Evolutionary conservation across 208 protist species (phyloP).

Genomic region (Crithidia expoeki): DNA sequence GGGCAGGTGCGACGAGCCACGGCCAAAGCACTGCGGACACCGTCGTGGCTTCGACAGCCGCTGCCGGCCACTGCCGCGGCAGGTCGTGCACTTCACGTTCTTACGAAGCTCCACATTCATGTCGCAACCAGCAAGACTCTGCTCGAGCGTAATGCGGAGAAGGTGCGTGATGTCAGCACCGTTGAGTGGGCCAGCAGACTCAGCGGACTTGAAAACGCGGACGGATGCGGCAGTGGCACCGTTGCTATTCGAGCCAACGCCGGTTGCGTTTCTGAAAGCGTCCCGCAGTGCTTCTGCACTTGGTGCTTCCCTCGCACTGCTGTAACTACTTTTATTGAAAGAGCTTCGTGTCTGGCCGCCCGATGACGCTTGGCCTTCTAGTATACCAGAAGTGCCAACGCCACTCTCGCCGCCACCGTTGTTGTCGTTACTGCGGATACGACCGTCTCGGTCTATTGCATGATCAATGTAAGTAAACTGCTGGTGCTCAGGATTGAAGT

Average conservation of each 20-base stretch:
- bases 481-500: constrained; percentile 85
- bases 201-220: constrained; percentile 47
- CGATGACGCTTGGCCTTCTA: neutral
- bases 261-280: constrained; percentile 54
- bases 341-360: neutral
- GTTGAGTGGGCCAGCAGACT: constrained; percentile 39
- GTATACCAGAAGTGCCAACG: no score
- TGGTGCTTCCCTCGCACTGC: constrained; percentile 10
- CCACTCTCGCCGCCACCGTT: no score
- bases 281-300: constrained; percentile 49
- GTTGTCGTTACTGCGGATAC: neutral
- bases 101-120: constrained; percentile 51
- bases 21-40: constrained; percentile 86
- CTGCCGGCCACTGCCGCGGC: constrained; percentile 53
- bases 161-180: constrained; percentile 70
- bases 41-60: constrained; percentile 35
- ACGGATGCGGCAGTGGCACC: constrained; percentile 38
- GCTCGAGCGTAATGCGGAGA: constrained; percentile 73
- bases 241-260: constrained; percentile 13
- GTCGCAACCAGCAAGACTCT: constrained; percentile 67
- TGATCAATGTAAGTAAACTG: constrained; percentile 75
- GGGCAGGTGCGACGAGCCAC: constrained; percentile 64
- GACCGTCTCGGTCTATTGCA: constrained; percentile 32
- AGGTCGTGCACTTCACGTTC: constrained; percentile 53
- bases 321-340: neutral